Base-by-base conservation (phyloP, 371 early-diverging fungal species). In the Saksenaea vasiformis region DNA sequence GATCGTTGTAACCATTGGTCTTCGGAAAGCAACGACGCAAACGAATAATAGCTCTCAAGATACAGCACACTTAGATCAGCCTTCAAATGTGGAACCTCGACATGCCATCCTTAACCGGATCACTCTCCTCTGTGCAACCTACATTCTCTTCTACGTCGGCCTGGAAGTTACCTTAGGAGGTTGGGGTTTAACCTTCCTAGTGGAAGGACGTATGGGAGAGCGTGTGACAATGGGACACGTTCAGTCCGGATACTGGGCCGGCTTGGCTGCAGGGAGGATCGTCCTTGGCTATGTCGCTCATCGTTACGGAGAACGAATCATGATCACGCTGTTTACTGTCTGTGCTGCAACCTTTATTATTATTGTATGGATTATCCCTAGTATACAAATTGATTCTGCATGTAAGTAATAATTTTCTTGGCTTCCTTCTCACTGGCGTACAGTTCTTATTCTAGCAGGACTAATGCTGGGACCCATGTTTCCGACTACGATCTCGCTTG, bases 121-220 rank as follows among this genome's bases (percentile, higher is more conserved):
- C 41, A 77, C 77, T 0, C 28, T 67, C 8, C 57, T 73, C 34
- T 65, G 74, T 37, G 71, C 77, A 1, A 51, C 61, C 22, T 77
- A 68, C 26, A 68, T 77, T 10, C 60, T 77, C 11, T 55, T 71
- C 28, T 77, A 77, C 58, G 77, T 77, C 9, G 77, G 77, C 22
- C 66, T 65, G 0, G 77, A 77, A 54, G 77, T 77, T 3, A 73
- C 74, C n/a, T 44, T 73, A 5, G 77, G 77, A 22, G 67, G 69
- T 14, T 77, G 77, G 77, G 70, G 69, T 2, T 73, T 62, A 39
- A 69, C 67, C 1, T 77, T 67, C 54, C 65, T 77, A 47, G 69
- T 62, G 17, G 74, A 77, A 61, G 73, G 71, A 39, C 62, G 74
- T 15, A 53, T 56, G 19, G 77, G 77, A 5, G 58, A 71, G 22